Evolutionary conservation across 371 early-diverging fungal genomes (phyloP).

Genomic region (Mortierella sp.): DNA sequence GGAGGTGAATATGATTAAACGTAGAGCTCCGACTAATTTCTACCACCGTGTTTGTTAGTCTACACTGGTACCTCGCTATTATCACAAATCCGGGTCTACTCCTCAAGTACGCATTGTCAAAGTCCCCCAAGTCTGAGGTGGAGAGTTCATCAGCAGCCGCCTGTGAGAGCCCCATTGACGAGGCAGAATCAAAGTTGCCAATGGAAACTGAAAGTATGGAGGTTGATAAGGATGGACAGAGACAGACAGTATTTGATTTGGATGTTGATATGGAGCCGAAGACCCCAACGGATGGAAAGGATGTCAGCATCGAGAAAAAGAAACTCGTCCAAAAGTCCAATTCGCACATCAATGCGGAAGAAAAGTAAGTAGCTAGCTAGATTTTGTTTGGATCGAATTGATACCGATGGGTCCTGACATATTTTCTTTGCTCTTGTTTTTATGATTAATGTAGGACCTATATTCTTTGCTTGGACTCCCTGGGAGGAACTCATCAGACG

Average conservation of each 20-base stretch:
- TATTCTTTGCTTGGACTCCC: slow-evolving; percentile 66
- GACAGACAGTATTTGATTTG: not conserved
- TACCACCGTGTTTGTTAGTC: no score
- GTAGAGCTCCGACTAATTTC: no score
- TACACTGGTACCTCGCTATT: slow-evolving; percentile 79
- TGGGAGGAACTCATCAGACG: slow-evolving; percentile 58
- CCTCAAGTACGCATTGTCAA: slow-evolving; percentile 10
- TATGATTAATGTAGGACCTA: slow-evolving; percentile 28
- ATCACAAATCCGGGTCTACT: slow-evolving; percentile 64
- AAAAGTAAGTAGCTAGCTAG: slow-evolving; percentile 23
- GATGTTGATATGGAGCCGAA: not conserved
- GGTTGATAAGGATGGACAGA: not conserved
- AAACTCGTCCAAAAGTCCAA: not conserved
- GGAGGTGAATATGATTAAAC: no score
- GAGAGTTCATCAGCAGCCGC: no score
- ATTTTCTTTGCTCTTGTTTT: not conserved
- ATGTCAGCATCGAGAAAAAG: not conserved
- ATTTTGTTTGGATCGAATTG: no score
- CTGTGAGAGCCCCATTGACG: no score
- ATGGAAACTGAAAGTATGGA: not conserved
- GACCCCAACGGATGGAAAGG: no score
- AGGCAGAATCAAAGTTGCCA: not conserved
- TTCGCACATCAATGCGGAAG: slow-evolving; percentile 8
- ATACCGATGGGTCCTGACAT: not conserved
- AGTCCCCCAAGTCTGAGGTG: not conserved